These are phyloP conservation scores for Ceratopteris richardii DNA, from an alignment of 75 land plant genomes.

Conservation along the genomic window DNA sequence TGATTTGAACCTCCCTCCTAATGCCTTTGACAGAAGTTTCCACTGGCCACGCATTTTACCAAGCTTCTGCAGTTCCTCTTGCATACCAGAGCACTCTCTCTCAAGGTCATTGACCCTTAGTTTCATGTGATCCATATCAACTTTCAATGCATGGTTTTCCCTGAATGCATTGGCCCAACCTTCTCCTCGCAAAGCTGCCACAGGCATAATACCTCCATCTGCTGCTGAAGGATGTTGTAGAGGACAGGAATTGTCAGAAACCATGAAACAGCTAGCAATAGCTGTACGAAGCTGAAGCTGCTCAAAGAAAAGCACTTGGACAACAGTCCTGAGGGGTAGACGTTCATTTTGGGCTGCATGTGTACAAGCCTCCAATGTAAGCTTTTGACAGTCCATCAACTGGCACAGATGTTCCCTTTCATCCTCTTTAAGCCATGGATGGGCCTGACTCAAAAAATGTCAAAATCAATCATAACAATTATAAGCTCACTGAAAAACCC, in stretches of 20 bases:
- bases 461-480: not conserved
- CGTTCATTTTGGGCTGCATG: too few species aligned
- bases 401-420: conserved; percentile 61
- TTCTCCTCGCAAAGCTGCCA: conserved; percentile 13
- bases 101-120: conserved; percentile 56
- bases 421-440: conserved; percentile 58
- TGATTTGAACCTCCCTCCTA: conserved; percentile 54
- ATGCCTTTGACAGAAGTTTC: conserved; percentile 41
- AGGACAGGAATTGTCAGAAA: conserved; percentile 40
- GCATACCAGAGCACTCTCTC: conserved; percentile 46
- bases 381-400: conserved; percentile 43
- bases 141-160: conserved; percentile 52
- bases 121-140: conserved; percentile 83
- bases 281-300: conserved; percentile 73
- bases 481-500: not conserved
- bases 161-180: conserved; percentile 47
- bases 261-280: conserved; percentile 65
- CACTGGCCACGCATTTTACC: conserved; percentile 26
- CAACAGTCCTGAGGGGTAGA: conserved; percentile 50
- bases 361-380: conserved; percentile 71
- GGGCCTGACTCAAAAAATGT: conserved; percentile 31
- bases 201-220: conserved; percentile 9
- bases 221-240: conserved; percentile 22
- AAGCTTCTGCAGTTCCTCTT: conserved; percentile 46
- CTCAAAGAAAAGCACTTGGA: conserved; percentile 78